Evolutionary conservation across 331 rosid genomes (phyloP).

Genomic region (Cydonia oblonga): DNA sequence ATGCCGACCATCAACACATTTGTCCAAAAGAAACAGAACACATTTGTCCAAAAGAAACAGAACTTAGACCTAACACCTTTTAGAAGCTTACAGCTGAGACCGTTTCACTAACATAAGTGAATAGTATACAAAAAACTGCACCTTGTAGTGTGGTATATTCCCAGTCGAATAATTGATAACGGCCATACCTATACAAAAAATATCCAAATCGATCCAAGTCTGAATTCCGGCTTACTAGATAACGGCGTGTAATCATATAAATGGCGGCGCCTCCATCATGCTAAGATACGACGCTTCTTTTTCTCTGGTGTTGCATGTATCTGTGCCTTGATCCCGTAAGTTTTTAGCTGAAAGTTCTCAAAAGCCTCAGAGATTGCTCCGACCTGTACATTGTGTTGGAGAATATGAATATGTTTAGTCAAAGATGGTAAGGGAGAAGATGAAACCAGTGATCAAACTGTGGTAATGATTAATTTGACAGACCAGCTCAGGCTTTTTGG

Average conservation of each 20-base stretch:
- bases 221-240: background rate
- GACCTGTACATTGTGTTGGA: constrained; percentile 39
- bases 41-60: background rate
- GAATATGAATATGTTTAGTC: constrained; percentile 8
- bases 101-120: background rate
- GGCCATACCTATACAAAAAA: constrained; percentile 4
- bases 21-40: background rate
- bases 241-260: background rate
- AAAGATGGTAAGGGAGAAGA: background rate
- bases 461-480: constrained; percentile 15
- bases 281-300: constrained; percentile 43
- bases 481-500: constrained; percentile 93
- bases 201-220: background rate
- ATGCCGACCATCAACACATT: background rate
- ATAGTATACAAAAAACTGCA: background rate
- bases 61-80: background rate
- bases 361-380: constrained; percentile 80
- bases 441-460: constrained; percentile 1
- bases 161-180: background rate
- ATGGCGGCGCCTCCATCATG: background rate
- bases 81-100: background rate
- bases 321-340: constrained; percentile 82
- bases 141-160: background rate
- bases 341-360: constrained; percentile 74
- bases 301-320: constrained; percentile 80